phyloP scores from a whole-genome alignment of 1,139 yeast genomes.

The Debaryomyces subglobosus region DNA sequence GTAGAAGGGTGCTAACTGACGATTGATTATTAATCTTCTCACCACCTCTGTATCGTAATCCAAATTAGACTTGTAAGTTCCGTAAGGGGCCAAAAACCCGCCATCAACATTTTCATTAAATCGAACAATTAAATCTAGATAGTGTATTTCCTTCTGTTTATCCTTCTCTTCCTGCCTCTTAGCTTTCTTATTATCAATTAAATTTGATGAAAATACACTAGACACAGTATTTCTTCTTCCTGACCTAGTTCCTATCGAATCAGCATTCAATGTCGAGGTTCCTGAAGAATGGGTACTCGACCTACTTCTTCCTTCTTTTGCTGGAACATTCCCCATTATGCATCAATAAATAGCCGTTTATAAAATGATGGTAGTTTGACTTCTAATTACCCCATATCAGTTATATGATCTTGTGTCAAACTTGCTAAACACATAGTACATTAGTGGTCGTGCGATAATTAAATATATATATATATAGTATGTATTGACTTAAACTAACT shows the following conservation, averaged over 20 bases:
- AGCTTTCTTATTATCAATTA: conserved; percentile 27
- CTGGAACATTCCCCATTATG: conserved; percentile 63
- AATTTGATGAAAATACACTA: conserved; percentile 14
- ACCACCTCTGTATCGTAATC: conserved; percentile 78
- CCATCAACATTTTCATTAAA: conserved; percentile 72
- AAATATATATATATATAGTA: not conserved
- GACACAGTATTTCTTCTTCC: conserved; percentile 25
- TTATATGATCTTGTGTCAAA: conserved; percentile 1
- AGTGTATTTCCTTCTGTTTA: conserved; percentile 53
- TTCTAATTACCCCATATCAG: not conserved
- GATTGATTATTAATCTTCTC: conserved; percentile 55
- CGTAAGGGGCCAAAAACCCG: conserved; percentile 83
- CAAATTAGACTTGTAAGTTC: conserved; percentile 74
- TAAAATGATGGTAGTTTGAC: not conserved
- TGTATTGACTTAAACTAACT: not conserved
- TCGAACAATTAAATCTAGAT: conserved; percentile 57
- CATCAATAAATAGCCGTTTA: not conserved
- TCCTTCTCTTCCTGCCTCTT: conserved; percentile 55
- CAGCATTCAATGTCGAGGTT: conserved; percentile 13
- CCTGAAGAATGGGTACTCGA: conserved; percentile 20
- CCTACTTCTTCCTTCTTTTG: conserved; percentile 50
- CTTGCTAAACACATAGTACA: conserved; percentile 3
- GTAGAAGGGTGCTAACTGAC: conserved; percentile 86
- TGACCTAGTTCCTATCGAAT: conserved; percentile 9
- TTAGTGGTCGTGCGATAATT: conserved; percentile 1